Base-by-base conservation (phyloP, 257 asterid genomes). In the Ehretia macrophylla region DNA sequence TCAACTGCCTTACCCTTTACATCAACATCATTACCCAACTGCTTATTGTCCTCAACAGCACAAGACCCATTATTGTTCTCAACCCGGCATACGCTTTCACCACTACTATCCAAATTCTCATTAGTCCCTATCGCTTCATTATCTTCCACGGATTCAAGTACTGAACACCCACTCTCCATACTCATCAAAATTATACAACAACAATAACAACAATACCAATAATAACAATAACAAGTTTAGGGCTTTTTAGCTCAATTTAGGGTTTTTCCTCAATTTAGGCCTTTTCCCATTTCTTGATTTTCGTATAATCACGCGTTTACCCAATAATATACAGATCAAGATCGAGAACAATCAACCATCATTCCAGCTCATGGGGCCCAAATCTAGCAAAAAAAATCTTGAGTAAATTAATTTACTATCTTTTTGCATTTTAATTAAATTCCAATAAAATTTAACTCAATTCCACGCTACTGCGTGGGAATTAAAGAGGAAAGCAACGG, bases 301-400 rank as follows among this genome's bases (percentile, higher is more conserved):
- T 42, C 16, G 2, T 18, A 18, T 8, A 13, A 51, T 51, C 8
- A 51, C 12, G 35, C 14, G 0, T 18, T 8, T 10, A 22, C 58
- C 51, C 53, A 61, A 56, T 40, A 17, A 58, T 19, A 65, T 20
- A 60, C 78, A 73, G 86, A 88, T 81, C 95, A 79, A 86, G 85
- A 82, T 82, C 91, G 85, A 84, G 85, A 81, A 75, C 68, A 63
- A 71, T 12, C 61, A 75, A 78, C 78, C 71, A 51, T 67, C 82
- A 79, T 82, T 82, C 89, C 89, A 84, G 86, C 77, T 70, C 67
- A 72, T 68, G 78, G 80, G 60, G 63, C 58, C 39, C 49, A 66
- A 68, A 62, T 58, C 27, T 51, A 56, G 59, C 16, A 49, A 62
- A 21, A 54, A 22, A 66, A 63, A 32, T 63, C 20, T 20, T 52